Percentiles rank a stretch among this genome's conserved stretches.
Conservation (phyloP, 2,329 filamentous ascomycete species). For the Fusarium miscanthi region DNA sequence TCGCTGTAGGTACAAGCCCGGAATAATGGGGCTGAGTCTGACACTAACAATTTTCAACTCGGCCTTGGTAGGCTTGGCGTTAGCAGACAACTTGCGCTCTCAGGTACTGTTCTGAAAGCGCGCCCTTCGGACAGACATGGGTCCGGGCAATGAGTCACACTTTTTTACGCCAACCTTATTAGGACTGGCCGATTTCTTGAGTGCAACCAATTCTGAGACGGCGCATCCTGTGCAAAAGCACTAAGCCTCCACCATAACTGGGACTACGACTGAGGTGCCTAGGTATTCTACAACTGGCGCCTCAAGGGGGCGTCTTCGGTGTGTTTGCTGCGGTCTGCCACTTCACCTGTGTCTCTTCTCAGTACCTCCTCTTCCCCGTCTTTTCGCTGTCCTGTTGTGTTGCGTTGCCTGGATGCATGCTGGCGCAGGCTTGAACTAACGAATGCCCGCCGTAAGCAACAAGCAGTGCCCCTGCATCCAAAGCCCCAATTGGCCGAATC, state of each 20-base stretch:
- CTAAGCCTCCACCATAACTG: constrained; percentile 32
- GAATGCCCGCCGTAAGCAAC: constrained; percentile 32
- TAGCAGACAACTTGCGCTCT: constrained; percentile 18
- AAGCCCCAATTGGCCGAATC: constrained; percentile 31
- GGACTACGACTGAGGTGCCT: neutral
- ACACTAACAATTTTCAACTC: constrained; percentile 21
- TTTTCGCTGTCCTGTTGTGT: neutral
- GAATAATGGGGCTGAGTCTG: constrained; percentile 37
- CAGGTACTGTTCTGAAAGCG: constrained; percentile 33
- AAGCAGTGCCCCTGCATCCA: constrained; percentile 21
- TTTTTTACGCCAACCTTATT: constrained; percentile 45
- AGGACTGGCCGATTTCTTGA: constrained; percentile 44
- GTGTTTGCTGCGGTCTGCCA: neutral
- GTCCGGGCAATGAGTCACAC: constrained; percentile 52
- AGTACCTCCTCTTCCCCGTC: neutral
- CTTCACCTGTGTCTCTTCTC: neutral
- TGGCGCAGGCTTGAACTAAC: constrained; percentile 25
- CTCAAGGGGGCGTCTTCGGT: neutral
- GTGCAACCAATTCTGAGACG: constrained; percentile 41
- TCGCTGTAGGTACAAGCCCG: constrained; percentile 19
- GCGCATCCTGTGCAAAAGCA: constrained; percentile 33
- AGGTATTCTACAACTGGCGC: neutral
- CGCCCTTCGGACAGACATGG: constrained; percentile 45
- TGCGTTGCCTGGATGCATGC: constrained; percentile 5
- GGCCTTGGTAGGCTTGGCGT: neutral